Base-by-base conservation (phyloP, 2,329 filamentous ascomycete species). In the Cordyceps militaris region DNA sequence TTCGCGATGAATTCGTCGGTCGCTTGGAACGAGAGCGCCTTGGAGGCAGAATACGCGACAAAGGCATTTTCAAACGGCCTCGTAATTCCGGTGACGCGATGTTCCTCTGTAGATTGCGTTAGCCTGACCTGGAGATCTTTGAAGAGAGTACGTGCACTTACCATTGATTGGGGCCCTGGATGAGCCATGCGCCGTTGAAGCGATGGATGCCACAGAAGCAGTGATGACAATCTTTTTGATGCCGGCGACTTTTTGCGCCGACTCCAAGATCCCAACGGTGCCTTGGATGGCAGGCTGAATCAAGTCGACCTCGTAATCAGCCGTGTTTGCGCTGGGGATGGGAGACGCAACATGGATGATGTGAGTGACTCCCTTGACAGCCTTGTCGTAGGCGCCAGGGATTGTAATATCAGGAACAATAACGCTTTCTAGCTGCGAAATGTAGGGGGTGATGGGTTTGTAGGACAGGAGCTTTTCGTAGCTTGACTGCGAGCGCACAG, bases 151-250 rank as follows among this genome's bases (percentile, higher is more conserved):
- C 32, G 21, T 19, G 16, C 6, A 36, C 47, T 4, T 46, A 57
- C 55, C 55, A 23, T 23, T 57, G 26, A 57, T 38, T 2, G 32
- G 36, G 21, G 47, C 60, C 43, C 62, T 62, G 13, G 59, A 57
- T 1, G 59, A 60, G 19, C 21, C 30, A 13, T 51, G 57, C 52
- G 16, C 28, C 58, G 61, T 24, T 58, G 56, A 38, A 59, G 57
- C 44, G 8, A 66, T 53, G 38, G 69, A 66, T 1, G 60, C 63
- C 13, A 68, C 63, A 1, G 73, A 76, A 5, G 68, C 71, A 2
- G 76, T 78, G 51, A 79, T 73, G 19, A 78, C 70, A 9, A 78
- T 63, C 14, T 72, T 68, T 57, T 70, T 66, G n/a, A 79, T 66
- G 0, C 63, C 67, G 1, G 63, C 60, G 6, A 57, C 59, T 54